Conservation (phyloP, 371 early-diverging fungal species). For the Mortierella sp. region DNA sequence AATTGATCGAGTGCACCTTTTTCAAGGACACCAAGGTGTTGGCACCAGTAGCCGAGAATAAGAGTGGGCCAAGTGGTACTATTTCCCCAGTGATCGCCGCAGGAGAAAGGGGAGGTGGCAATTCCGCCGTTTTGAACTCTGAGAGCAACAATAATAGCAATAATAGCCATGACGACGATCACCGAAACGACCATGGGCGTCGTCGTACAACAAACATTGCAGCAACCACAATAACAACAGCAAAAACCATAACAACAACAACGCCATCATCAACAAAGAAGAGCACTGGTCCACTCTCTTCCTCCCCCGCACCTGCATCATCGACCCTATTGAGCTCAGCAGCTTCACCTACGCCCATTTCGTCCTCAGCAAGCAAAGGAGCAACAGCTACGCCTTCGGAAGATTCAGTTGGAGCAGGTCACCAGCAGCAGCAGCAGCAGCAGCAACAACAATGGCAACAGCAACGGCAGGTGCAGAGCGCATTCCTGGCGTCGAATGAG, state of each 20-base stretch:
- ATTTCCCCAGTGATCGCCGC: background rate
- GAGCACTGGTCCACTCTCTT: no score
- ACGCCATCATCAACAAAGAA: background rate
- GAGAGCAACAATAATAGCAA: conserved; percentile 3
- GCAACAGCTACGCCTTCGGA: background rate
- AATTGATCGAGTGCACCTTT: conserved; percentile 43
- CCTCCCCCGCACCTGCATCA: background rate
- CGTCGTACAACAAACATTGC: conserved; percentile 4
- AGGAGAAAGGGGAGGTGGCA: background rate
- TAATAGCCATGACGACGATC: background rate
- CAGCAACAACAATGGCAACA: background rate
- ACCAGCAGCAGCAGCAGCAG: background rate
- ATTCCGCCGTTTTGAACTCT: conserved; percentile 11
- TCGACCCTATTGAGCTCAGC: background rate
- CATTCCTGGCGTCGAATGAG: conserved; percentile 34
- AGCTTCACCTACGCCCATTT: background rate
- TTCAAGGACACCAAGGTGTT: conserved; percentile 16
- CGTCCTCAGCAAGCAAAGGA: conserved; percentile 1
- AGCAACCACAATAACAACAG: background rate
- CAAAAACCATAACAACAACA: background rate
- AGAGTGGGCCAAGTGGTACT: background rate
- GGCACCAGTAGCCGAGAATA: background rate
- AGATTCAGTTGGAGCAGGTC: background rate
- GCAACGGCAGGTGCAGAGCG: conserved; percentile 3
- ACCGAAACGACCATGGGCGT: background rate